A percentile compares a stretch with the other conserved stretches of the same genome.
These are phyloP conservation scores for Lolium perenne DNA, from an alignment of 176 grass and related monocot genomes.

Conservation along the genomic window DNA sequence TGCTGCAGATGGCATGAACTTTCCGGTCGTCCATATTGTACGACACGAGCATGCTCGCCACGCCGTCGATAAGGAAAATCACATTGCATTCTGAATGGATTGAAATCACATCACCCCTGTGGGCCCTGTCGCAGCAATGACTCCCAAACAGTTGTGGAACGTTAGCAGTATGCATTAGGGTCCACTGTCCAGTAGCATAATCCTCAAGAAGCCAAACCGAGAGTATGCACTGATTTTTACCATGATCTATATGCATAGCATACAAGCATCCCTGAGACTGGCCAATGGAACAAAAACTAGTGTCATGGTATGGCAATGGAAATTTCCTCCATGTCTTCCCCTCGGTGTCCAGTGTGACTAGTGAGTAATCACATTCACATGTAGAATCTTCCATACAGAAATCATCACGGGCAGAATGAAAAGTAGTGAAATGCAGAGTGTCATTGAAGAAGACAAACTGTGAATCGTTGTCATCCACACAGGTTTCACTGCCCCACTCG, in stretches of 20 bases:
- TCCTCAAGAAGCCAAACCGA: background rate
- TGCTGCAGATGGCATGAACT: background rate
- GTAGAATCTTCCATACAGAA: background rate
- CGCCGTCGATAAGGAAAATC: background rate
- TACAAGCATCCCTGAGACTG: background rate
- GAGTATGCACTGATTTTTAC: background rate
- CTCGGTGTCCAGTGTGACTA: background rate
- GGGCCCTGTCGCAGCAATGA: background rate
- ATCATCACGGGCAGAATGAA: background rate
- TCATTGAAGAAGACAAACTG: background rate
- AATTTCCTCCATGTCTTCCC: background rate
- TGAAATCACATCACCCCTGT: background rate
- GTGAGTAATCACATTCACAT: conserved; percentile 3
- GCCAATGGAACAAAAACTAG: background rate
- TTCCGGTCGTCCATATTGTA: background rate
- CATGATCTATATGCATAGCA: background rate
- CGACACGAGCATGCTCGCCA: background rate
- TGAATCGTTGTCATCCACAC: background rate
- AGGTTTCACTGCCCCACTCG: background rate
- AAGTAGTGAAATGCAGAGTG: background rate
- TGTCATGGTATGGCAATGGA: background rate
- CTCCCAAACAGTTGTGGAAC: background rate
- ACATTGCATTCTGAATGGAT: background rate
- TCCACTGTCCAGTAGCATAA: background rate
- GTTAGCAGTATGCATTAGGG: background rate